A percentile compares a stretch with the other conserved stretches of the same genome.
phyloP scores from a whole-genome alignment of 1,139 yeast species.

The Groenewaldozyma sp. region DNA sequence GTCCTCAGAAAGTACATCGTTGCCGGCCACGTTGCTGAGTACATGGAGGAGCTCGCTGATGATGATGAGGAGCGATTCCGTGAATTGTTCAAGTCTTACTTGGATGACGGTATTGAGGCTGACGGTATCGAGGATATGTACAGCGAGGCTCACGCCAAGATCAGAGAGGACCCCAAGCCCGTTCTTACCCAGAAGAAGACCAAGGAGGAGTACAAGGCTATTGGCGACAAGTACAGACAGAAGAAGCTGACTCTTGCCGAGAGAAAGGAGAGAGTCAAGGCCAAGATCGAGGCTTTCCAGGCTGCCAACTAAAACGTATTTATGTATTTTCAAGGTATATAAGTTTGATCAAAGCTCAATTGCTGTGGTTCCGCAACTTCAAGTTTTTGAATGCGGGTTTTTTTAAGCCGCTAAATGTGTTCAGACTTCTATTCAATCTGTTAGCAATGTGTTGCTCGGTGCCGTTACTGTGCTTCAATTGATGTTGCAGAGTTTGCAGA shows the following conservation, averaged over 20 bases:
- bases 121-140: constrained; percentile 94
- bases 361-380: too few species aligned
- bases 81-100: constrained; percentile 91
- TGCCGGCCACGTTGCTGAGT: constrained; percentile 99
- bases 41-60: constrained; percentile 99
- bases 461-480: too few species aligned
- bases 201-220: constrained; percentile 98
- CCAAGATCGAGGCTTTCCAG: constrained; percentile 62
- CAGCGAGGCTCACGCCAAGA: constrained; percentile 87
- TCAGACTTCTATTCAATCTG: too few species aligned
- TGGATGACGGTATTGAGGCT: constrained; percentile 95
- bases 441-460: too few species aligned
- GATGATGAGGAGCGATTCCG: constrained; percentile 99
- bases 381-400: too few species aligned
- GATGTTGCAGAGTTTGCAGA: too few species aligned
- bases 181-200: constrained; percentile 90
- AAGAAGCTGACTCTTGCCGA: constrained; percentile 83
- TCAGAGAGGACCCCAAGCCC: constrained; percentile 85
- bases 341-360: too few species aligned
- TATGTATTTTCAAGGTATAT: too few species aligned
- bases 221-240: constrained; percentile 85
- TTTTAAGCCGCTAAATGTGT: too few species aligned
- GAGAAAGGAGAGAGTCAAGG: constrained; percentile 81
- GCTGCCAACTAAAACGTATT: constrained; percentile 19
- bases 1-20: constrained; percentile 97